phyloP scores from a whole-genome alignment of 805 yeast genomes.

The Saturnispora sanitii region DNA sequence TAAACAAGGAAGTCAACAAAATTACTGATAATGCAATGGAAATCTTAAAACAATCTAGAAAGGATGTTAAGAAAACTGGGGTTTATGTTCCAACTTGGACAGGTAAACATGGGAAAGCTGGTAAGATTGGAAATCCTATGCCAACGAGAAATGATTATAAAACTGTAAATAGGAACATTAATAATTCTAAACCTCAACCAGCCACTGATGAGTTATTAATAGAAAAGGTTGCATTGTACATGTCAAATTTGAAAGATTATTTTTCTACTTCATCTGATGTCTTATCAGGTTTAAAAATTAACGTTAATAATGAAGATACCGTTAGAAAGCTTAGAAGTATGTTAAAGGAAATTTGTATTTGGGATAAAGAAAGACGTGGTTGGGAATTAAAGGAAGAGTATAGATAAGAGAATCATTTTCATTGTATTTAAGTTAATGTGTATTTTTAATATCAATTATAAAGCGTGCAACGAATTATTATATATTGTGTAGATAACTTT shows the following conservation, averaged over 20 bases:
- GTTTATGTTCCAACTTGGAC: slow-evolving; percentile 96
- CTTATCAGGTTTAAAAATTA: slow-evolving; percentile 21
- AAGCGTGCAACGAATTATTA: too few relatives aligned
- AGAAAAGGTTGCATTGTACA: slow-evolving; percentile 19
- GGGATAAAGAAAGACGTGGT: slow-evolving; percentile 49
- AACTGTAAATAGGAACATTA: slow-evolving; percentile 16
- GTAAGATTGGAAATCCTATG: slow-evolving; percentile 29
- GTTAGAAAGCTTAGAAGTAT: slow-evolving; percentile 57
- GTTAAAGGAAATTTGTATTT: slow-evolving; percentile 54
- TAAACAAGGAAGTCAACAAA: slow-evolving; percentile 54
- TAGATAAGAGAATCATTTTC: too few relatives aligned
- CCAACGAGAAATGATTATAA: not conserved
- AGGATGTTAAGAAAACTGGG: slow-evolving; percentile 33
- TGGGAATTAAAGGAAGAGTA: slow-evolving; percentile 61
- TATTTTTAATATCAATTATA: too few relatives aligned
- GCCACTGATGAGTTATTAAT: slow-evolving; percentile 14
- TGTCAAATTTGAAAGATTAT: slow-evolving; percentile 21
- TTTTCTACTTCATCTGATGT: slow-evolving; percentile 26
- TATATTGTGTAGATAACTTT: too few relatives aligned
- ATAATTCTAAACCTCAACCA: slow-evolving; percentile 2
- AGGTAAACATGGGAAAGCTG: slow-evolving; percentile 83
- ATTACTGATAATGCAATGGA: slow-evolving; percentile 55
- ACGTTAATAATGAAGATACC: slow-evolving; percentile 40
- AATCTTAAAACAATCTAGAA: slow-evolving; percentile 53
- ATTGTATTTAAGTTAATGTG: too few relatives aligned